A percentile compares a stretch with the other conserved stretches of the same genome.
Evolutionary conservation across 176 grass and related monocot species (phyloP).

Genomic region (Olyra latifolia): DNA sequence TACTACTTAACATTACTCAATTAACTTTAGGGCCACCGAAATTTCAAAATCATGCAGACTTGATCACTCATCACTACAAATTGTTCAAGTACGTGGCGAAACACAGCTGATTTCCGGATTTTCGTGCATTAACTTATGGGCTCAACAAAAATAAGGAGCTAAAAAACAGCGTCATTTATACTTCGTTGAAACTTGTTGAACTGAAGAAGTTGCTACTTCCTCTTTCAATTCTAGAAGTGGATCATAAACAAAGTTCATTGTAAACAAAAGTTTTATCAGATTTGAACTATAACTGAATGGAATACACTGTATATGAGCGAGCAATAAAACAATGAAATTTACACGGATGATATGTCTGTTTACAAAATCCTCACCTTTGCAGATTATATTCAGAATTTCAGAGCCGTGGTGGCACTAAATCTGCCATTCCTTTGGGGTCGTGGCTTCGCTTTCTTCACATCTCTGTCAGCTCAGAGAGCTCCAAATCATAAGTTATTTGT

Average conservation of each 20-base stretch:
- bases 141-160: neutral
- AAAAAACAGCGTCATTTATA: conserved; percentile 9
- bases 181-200: neutral
- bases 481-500: conserved; percentile 8
- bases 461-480: conserved; percentile 29
- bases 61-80: neutral
- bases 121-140: neutral
- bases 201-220: neutral
- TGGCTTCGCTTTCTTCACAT: conserved; percentile 25
- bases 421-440: conserved; percentile 17
- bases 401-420: neutral
- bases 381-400: neutral
- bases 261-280: neutral
- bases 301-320: conserved; percentile 3
- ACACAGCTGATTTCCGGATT: neutral
- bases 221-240: neutral
- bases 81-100: neutral
- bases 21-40: conserved; percentile 3
- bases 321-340: conserved; percentile 47
- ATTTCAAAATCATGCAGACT: neutral
- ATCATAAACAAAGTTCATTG: neutral
- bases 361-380: conserved; percentile 39
- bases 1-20: neutral
- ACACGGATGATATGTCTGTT: conserved; percentile 18
- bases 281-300: neutral